Evolutionary conservation across 2,329 filamentous ascomycete genomes (phyloP), one percentile per base, ranked within the genome.

Genomic region (Mycosphaerella sp.): DNA sequence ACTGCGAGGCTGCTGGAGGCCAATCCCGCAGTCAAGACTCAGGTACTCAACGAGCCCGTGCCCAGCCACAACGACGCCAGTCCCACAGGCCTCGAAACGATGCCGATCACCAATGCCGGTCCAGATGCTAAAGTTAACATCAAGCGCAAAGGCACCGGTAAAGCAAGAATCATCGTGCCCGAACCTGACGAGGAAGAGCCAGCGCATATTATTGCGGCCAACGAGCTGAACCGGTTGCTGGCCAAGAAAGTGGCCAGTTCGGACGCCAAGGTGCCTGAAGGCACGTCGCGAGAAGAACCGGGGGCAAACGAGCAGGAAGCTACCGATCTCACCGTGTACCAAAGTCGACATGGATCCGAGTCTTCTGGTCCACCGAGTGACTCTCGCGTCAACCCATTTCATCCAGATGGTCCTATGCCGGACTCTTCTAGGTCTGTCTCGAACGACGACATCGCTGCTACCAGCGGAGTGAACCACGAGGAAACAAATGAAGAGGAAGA

Each of bases 41-140:
- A 14, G 29, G 39, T 7, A 9, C 29, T 11, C 6, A n/a, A 21
- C n/a, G 11, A 14, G 12, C 17, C 40, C n/a, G 23, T n/a, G 9
- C 3, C 40, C 12, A 51, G 59, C 9, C 42, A 50, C 43, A 38
- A 31, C 4, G 50, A 60, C 21, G 51, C 50, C 11, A 55, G 57
- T 29, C 47, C 58, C 21, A 39, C 53, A 23, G 52, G 54, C 36
- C 53, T 54, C 12, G 63, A 66, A 14, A 63, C 64, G 34, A 59
- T 69, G n/a, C 67, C 67, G 3, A 67, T 69, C 50, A 64, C 66
- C 1, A 69, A 69, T 45, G 67, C 67, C n/a, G 67, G 67, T 2
- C 66, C 66, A 10, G 65, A 69, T 53, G 66, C 66, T 6, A 67
- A 66, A 54, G 59, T 63, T 53, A 69, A 68, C 41, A 67, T 69